Percentiles rank a stretch among this genome's conserved stretches.
phyloP scores from a whole-genome alignment of 2,329 filamentous ascomycete species.

The Pseudogymnoascus sp. region DNA sequence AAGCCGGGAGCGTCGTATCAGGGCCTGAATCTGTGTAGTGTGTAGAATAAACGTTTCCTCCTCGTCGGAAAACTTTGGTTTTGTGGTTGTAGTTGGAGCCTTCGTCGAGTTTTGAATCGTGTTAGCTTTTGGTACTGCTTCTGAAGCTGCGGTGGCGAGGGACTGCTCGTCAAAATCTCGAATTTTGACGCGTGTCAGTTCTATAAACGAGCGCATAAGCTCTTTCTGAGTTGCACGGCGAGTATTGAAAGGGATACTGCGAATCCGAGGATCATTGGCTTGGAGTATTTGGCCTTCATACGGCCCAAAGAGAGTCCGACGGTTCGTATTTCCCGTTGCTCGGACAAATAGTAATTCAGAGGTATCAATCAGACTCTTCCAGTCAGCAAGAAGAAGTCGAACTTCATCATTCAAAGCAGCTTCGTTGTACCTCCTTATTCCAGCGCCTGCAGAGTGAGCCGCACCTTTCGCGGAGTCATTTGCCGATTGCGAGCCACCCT shows the following conservation, averaged over 20 bases:
- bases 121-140: conserved; percentile 38
- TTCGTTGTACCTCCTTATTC: conserved; percentile 88
- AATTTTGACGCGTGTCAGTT: conserved; percentile 85
- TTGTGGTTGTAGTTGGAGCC: conserved; percentile 38
- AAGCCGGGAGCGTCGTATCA: conserved; percentile 84
- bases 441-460: conserved; percentile 88
- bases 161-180: conserved; percentile 66
- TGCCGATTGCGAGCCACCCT: conserved; percentile 89
- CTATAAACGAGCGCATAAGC: conserved; percentile 88
- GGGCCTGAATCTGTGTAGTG: conserved; percentile 79
- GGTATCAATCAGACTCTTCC: conserved; percentile 78
- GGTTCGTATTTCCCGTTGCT: conserved; percentile 79
- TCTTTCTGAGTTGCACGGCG: conserved; percentile 87
- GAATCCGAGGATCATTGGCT: conserved; percentile 70
- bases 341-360: conserved; percentile 83
- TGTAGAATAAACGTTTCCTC: conserved; percentile 78
- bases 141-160: conserved; percentile 42
- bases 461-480: conserved; percentile 92
- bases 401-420: conserved; percentile 85
- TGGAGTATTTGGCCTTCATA: conserved; percentile 83
- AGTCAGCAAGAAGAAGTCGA: conserved; percentile 69
- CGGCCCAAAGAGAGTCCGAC: conserved; percentile 80
- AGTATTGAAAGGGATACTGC: conserved; percentile 90
- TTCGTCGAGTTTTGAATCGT: conserved; percentile 40
- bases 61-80: conserved; percentile 68